These are phyloP conservation scores for Cladosporium sp. DNA, from an alignment of 2,329 filamentous ascomycete genomes.

Conservation along the genomic window DNA sequence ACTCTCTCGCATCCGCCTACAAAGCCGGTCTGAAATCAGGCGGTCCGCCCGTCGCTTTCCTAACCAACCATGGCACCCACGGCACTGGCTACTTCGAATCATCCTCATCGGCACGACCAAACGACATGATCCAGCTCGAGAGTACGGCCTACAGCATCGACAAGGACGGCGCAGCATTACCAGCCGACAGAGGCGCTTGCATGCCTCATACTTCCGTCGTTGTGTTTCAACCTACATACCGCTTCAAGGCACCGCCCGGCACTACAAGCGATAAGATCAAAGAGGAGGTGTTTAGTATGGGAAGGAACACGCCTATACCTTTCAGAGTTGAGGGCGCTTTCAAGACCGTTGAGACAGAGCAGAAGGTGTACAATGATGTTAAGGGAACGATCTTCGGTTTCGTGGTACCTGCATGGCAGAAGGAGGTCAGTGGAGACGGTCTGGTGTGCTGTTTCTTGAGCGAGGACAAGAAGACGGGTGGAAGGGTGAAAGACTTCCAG, in stretches of 20 bases:
- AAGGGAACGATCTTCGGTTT: conserved; percentile 40
- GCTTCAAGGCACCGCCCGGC: conserved; percentile 24
- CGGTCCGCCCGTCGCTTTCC: conserved; percentile 32
- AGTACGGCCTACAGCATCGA: conserved; percentile 31
- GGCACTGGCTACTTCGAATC: conserved; percentile 38
- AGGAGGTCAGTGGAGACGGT: conserved; percentile 36
- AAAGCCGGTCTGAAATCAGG: conserved; percentile 34
- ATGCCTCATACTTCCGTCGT: conserved; percentile 41
- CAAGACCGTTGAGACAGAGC: conserved; percentile 30
- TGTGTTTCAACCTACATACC: conserved; percentile 35
- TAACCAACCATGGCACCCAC: conserved; percentile 40
- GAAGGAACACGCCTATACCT: conserved; percentile 38
- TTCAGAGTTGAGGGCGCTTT: conserved; percentile 37
- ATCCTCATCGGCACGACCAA: conserved; percentile 11
- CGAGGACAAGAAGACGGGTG: conserved; percentile 32
- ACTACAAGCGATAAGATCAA: conserved; percentile 24
- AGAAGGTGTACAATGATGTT: conserved; percentile 29
- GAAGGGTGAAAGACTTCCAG: conserved; percentile 36
- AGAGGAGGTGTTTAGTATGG: conserved; percentile 24
- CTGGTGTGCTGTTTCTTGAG: conserved; percentile 36
- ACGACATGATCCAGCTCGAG: conserved; percentile 35
- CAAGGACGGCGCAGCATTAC: conserved; percentile 28
- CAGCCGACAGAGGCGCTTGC: conserved; percentile 31
- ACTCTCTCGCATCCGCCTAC: conserved; percentile 36
- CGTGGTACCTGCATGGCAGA: conserved; percentile 37